phyloP scores from a whole-genome alignment of 495 filamentous ascomycete genomes.

The Stereocaulon alpinum region DNA sequence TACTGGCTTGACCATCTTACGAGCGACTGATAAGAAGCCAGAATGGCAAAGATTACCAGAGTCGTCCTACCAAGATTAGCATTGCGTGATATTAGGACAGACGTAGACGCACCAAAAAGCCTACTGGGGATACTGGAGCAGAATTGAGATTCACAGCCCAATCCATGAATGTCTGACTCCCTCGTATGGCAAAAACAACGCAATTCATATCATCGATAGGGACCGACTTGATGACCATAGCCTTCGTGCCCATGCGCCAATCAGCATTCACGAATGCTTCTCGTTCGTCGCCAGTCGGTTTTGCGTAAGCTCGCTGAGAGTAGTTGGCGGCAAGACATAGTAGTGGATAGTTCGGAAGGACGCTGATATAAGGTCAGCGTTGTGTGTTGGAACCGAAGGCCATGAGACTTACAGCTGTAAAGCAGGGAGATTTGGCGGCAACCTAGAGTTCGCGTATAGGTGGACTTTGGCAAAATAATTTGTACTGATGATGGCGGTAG shows the following conservation, averaged over 20 bases:
- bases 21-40: slow-evolving; percentile 65
- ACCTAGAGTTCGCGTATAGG: slow-evolving; percentile 64
- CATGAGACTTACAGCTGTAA: slow-evolving; percentile 49
- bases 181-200: slow-evolving; percentile 71
- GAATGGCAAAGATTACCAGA: slow-evolving; percentile 63
- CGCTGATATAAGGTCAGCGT: slow-evolving; percentile 24
- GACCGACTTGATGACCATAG: slow-evolving; percentile 71
- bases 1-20: slow-evolving; percentile 62
- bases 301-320: slow-evolving; percentile 56
- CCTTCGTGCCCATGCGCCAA: slow-evolving; percentile 63
- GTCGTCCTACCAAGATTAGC: slow-evolving; percentile 46
- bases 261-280: slow-evolving; percentile 58
- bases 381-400: not conserved
- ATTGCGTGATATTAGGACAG: not conserved
- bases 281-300: slow-evolving; percentile 45
- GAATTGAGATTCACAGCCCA: slow-evolving; percentile 72
- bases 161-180: slow-evolving; percentile 68
- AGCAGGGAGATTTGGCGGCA: slow-evolving; percentile 55
- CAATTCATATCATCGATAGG: slow-evolving; percentile 65
- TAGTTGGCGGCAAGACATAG: slow-evolving; percentile 66
- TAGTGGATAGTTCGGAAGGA: slow-evolving; percentile 58
- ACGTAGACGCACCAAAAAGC: slow-evolving; percentile 46
- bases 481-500: slow-evolving; percentile 31
- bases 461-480: slow-evolving; percentile 70
- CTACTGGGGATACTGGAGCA: slow-evolving; percentile 47